A percentile compares a stretch with the other conserved stretches of the same genome.
phyloP scores from a whole-genome alignment of 1,139 yeast genomes.

The Nematodospora anomalae region DNA sequence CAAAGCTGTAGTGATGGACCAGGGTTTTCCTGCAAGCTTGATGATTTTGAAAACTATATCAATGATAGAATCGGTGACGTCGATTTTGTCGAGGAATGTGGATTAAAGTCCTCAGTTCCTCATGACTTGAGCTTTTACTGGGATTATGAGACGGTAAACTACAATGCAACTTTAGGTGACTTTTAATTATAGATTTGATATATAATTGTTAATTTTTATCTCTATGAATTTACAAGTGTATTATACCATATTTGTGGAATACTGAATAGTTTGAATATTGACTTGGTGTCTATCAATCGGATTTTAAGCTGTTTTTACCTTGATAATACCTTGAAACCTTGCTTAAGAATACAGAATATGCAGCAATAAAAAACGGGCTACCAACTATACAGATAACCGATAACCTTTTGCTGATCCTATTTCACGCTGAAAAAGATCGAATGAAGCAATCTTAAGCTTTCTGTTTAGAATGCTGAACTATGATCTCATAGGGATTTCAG shows the following conservation, averaged over 20 bases:
- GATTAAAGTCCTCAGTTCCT: constrained; percentile 29
- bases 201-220: not conserved
- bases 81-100: constrained; percentile 34
- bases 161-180: constrained; percentile 25
- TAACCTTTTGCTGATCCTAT: not conserved
- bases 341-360: too few species aligned
- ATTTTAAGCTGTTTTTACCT: too few species aligned
- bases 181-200: constrained; percentile 7
- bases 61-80: constrained; percentile 27
- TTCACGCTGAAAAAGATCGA: too few species aligned
- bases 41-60: constrained; percentile 35
- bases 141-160: constrained; percentile 30
- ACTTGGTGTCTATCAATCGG: too few species aligned
- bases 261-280: too few species aligned
- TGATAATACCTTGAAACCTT: too few species aligned
- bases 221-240: too few species aligned
- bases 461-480: too few species aligned
- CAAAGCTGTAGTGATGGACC: constrained; percentile 54
- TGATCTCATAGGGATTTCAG: not conserved
- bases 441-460: too few species aligned
- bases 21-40: constrained; percentile 54
- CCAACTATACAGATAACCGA: too few species aligned
- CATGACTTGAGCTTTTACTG: constrained; percentile 39
- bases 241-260: too few species aligned
- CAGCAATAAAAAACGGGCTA: too few species aligned